Base-by-base conservation (phyloP, 345 rosid species). In the Capsella bursapastoris region DNA sequence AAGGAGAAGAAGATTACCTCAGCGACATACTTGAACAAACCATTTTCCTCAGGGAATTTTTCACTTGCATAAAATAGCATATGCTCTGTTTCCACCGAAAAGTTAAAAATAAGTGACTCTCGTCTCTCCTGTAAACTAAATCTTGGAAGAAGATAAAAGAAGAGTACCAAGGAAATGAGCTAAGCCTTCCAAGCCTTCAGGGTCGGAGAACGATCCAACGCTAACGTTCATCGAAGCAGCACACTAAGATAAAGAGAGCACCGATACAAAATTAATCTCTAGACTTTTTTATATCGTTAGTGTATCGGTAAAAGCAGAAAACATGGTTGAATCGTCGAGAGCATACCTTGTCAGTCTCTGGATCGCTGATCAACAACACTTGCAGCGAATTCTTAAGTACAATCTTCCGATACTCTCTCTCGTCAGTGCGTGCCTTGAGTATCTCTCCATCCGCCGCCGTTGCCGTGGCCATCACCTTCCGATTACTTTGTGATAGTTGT, bases 31-130 rank as follows among this genome's bases (percentile, higher is more conserved):
- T 86, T 88, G 3, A 82, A 80, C 80, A 86, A 94, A 74, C 90
- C 84, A 79, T 91, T 86, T 86, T 94, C 98, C 76, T 65, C 69
- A 0, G 96, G 98, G 73, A 88, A 94, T 66, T 88, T 94, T 68
- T 89, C 97, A 70, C 98, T 94, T 15, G 98, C 89, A 81, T 84
- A 94, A 75, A 94, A 94, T 52, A 94, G 74, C 98, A 94, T 94
- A 79, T 94, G 98, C 85, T 94, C 96, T 52, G 38, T 66, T 83
- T 2, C 8, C 37, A 75, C 4, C 0, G 47, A 13, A 64, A 16
- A 35, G 8, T 8, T 8, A 48, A 3, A 48, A 11, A 16, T 22
- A 2, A 48, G 7, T 48, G 52, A 16, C 27, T 15, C 52, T 11
- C 45, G 14, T 41, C 45, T 1, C 11, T 37, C 41, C 10, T 8